Conservation (phyloP, 805 yeast species). For the Blastobotrys mokoenaii region DNA sequence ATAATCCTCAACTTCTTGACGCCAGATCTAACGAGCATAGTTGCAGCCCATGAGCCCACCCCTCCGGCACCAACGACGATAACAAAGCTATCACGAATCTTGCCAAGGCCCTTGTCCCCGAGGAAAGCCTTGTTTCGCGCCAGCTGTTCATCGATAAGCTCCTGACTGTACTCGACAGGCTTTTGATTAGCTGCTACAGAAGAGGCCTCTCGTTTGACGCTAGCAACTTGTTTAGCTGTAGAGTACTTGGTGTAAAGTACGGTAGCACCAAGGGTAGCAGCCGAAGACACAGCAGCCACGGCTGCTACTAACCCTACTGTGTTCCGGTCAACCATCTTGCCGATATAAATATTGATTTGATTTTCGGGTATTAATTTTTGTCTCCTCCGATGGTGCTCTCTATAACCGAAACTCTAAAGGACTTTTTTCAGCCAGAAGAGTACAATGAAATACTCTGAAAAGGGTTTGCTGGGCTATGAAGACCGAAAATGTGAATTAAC, state of each 20-base stretch:
- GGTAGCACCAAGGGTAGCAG: constrained; percentile 5
- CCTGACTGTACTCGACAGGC: constrained; percentile 42
- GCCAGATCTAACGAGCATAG: constrained; percentile 84
- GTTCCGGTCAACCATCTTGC: background rate
- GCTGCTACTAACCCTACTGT: background rate
- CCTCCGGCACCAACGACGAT: constrained; percentile 95
- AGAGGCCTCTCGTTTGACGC: background rate
- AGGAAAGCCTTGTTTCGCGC: constrained; percentile 91
- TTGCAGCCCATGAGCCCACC: constrained; percentile 83
- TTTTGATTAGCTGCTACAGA: background rate
- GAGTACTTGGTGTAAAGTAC: background rate
- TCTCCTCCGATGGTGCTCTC: no score
- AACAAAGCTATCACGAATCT: constrained; percentile 59
- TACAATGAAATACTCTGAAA: no score
- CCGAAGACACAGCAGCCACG: constrained; percentile 5
- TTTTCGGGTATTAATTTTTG: background rate
- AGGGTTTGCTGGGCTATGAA: no score
- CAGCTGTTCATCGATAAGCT: constrained; percentile 78
- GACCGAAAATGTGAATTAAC: no score
- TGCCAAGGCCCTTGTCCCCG: constrained; percentile 74
- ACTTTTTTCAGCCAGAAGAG: no score
- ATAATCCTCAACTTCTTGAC: constrained; percentile 68
- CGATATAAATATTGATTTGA: background rate
- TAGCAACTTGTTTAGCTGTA: background rate
- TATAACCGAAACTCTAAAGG: no score